These are phyloP conservation scores for Artemisia argyi DNA, from an alignment of 129 eudicot genomes.

Conservation along the genomic window DNA sequence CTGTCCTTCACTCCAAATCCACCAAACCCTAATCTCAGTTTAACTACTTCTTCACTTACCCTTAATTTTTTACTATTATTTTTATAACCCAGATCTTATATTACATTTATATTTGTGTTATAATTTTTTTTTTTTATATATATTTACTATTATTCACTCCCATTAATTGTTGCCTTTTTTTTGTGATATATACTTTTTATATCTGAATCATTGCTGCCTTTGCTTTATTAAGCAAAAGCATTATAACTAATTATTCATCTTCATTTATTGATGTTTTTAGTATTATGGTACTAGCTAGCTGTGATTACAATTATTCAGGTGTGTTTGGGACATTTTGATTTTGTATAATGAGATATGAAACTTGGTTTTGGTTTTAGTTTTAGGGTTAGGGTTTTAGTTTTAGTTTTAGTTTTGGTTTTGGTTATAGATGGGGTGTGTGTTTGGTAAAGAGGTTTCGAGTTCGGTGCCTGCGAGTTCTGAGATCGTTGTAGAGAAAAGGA, in stretches of 20 bases:
- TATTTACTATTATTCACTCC: neutral
- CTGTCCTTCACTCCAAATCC: too few species aligned
- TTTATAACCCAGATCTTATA: too few species aligned
- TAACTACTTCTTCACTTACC: too few species aligned
- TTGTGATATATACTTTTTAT: slow-evolving; percentile 27
- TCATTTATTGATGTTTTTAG: slow-evolving; percentile 36
- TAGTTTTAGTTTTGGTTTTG: slow-evolving; percentile 16
- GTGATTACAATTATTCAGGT: slow-evolving; percentile 33
- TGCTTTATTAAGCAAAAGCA: slow-evolving; percentile 45
- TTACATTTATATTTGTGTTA: too few species aligned
- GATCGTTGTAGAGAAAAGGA: slow-evolving; percentile 42
- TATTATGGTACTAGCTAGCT: slow-evolving; percentile 1
- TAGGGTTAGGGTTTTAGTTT: slow-evolving; percentile 43
- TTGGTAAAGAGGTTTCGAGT: slow-evolving; percentile 68
- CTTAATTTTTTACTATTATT: too few species aligned
- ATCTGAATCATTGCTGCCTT: slow-evolving; percentile 3
- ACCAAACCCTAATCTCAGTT: too few species aligned
- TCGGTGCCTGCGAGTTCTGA: slow-evolving; percentile 51
- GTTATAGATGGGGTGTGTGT: slow-evolving; percentile 83
- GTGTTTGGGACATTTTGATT: slow-evolving; percentile 33
- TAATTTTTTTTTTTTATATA: too few species aligned
- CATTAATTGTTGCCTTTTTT: slow-evolving; percentile 68
- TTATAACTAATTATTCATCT: slow-evolving; percentile 31
- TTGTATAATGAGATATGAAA: slow-evolving; percentile 53
- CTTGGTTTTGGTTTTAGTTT: slow-evolving; percentile 39